phyloP scores from a whole-genome alignment of 1,284 basidiomycete genomes.

The Boletellus sp. region DNA sequence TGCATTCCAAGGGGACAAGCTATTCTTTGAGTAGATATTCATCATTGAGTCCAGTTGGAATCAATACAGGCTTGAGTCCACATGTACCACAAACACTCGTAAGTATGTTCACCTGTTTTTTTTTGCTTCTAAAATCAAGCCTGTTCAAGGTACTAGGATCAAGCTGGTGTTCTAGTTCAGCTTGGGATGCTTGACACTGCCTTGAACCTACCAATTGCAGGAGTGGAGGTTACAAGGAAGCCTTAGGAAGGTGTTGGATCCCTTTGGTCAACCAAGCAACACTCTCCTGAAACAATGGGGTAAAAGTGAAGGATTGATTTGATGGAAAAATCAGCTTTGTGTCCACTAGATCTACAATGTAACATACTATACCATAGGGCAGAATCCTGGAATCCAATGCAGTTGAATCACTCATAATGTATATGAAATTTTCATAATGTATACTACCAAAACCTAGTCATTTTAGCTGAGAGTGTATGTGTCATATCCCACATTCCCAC shows the following conservation, averaged over 20 bases:
- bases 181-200: slow-evolving; percentile 37
- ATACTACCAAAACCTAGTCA: too few relatives aligned
- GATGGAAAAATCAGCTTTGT: too few relatives aligned
- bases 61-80: neutral
- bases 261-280: slow-evolving; percentile 42
- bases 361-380: too few relatives aligned
- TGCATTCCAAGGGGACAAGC: slow-evolving; percentile 49
- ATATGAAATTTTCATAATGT: too few relatives aligned
- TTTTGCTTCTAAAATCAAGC: neutral
- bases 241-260: slow-evolving; percentile 46
- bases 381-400: too few relatives aligned
- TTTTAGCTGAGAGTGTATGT: too few relatives aligned
- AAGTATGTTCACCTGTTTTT: slow-evolving; percentile 1
- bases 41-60: neutral
- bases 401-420: too few relatives aligned
- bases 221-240: slow-evolving; percentile 37
- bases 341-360: too few relatives aligned
- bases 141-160: slow-evolving; percentile 43
- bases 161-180: slow-evolving; percentile 44
- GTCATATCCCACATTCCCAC: too few relatives aligned
- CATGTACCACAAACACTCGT: slow-evolving; percentile 22
- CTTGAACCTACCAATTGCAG: slow-evolving; percentile 35
- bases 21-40: slow-evolving; percentile 46
- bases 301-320: slow-evolving; percentile 34
- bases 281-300: slow-evolving; percentile 38